These are phyloP conservation scores for Rhynchospora pubera DNA, from an alignment of 176 grass and related monocot genomes.

Conservation along the genomic window DNA sequence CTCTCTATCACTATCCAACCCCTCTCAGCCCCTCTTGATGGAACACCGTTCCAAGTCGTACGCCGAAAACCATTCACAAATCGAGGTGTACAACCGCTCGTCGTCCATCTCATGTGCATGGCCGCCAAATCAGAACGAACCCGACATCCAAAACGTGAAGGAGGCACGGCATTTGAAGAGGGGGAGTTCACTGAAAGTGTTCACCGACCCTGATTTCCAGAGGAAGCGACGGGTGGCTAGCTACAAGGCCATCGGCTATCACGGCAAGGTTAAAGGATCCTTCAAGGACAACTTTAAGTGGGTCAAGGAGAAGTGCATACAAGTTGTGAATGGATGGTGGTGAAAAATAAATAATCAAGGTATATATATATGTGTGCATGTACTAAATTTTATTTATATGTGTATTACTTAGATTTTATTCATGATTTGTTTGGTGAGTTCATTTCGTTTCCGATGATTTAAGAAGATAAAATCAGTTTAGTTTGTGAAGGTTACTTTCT, in stretches of 20 bases:
- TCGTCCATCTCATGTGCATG: constrained; percentile 5
- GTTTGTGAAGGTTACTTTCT: no score
- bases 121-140: constrained; percentile 37
- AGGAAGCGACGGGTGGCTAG: constrained; percentile 71
- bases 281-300: constrained; percentile 78
- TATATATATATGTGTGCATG: background rate
- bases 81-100: constrained; percentile 47
- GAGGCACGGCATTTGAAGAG: constrained; percentile 18
- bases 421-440: background rate
- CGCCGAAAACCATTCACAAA: constrained; percentile 48
- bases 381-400: background rate
- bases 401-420: background rate
- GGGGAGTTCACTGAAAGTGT: constrained; percentile 42
- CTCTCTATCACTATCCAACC: background rate
- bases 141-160: background rate
- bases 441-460: no score
- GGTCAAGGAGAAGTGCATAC: constrained; percentile 67
- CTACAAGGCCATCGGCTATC: constrained; percentile 72
- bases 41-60: constrained; percentile 54
- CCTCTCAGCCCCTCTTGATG: constrained; percentile 22
- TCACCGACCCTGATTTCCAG: constrained; percentile 63
- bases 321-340: constrained; percentile 56
- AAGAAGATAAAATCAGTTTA: no score
- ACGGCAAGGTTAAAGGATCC: constrained; percentile 76
- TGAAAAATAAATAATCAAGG: background rate